Conservation (phyloP, 106 monocot genomes). For the Acorus gramineus region DNA sequence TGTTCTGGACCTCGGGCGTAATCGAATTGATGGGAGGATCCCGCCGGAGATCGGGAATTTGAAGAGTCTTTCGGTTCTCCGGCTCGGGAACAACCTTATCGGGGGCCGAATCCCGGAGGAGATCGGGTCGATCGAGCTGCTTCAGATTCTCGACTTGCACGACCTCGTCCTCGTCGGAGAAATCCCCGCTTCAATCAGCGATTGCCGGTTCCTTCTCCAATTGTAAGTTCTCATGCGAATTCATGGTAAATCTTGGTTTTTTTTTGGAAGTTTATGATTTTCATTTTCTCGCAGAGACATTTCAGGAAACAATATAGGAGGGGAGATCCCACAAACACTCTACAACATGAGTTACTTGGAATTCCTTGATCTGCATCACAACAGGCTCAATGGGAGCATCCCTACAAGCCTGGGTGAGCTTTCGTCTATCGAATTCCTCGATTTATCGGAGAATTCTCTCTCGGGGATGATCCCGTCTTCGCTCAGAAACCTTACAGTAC, state of each 20-base stretch:
- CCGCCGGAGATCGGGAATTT: slow-evolving; percentile 43
- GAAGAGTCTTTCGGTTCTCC: slow-evolving; percentile 50
- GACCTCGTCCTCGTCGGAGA: slow-evolving; percentile 55
- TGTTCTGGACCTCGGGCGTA: slow-evolving; percentile 52
- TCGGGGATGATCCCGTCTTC: slow-evolving; percentile 48
- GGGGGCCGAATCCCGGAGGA: slow-evolving; percentile 45
- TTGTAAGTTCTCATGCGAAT: slow-evolving; percentile 42
- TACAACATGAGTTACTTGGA: slow-evolving; percentile 62
- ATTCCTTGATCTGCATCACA: slow-evolving; percentile 61
- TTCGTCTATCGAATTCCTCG: slow-evolving; percentile 35
- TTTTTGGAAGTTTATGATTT: background rate
- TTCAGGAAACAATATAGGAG: slow-evolving; percentile 56
- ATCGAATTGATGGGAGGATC: slow-evolving; percentile 49
- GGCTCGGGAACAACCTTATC: slow-evolving; percentile 46
- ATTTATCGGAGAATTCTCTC: slow-evolving; percentile 71
- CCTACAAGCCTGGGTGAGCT: slow-evolving; percentile 42
- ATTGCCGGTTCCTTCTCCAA: slow-evolving; percentile 66
- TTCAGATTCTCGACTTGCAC: slow-evolving; percentile 50
- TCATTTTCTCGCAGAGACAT: slow-evolving; percentile 42
- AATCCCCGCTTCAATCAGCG: slow-evolving; percentile 55
- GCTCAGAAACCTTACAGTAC: slow-evolving; percentile 32
- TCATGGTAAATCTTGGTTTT: no score
- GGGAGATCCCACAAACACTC: slow-evolving; percentile 55
- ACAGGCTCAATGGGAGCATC: slow-evolving; percentile 53
- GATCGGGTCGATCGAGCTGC: slow-evolving; percentile 46